A percentile compares a stretch with the other conserved stretches of the same genome.
These are phyloP conservation scores for Cetraspora pellucida DNA, from an alignment of 192 early-diverging fungal genomes.

Conservation along the genomic window DNA sequence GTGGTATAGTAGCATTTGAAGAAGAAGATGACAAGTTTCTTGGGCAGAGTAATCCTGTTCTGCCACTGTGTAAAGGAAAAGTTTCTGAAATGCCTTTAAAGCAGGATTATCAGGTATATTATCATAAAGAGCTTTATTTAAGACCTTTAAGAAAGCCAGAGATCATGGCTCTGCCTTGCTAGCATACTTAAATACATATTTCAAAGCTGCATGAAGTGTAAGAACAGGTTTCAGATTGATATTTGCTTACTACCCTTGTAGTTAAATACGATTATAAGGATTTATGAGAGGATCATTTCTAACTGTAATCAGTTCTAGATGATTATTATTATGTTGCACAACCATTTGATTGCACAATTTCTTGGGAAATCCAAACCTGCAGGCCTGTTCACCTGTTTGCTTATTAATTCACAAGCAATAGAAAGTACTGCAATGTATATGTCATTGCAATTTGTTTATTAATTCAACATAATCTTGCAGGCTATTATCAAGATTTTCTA, in stretches of 20 bases:
- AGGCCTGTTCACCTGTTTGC: background rate
- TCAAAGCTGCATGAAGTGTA: background rate
- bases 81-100: conserved; percentile 5
- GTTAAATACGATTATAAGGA: background rate
- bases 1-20: conserved; percentile 8
- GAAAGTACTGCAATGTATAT: background rate
- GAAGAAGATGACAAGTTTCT: conserved; percentile 7
- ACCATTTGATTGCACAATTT: background rate
- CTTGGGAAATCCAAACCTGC: background rate
- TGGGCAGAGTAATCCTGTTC: background rate
- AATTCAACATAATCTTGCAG: conserved; percentile 14
- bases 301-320: background rate
- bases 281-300: conserved; percentile 18
- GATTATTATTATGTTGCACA: background rate
- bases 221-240: background rate
- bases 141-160: background rate
- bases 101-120: background rate
- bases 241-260: background rate
- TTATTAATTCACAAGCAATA: background rate
- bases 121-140: background rate
- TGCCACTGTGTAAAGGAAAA: background rate
- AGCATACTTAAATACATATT: conserved; percentile 7
- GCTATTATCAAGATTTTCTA: background rate
- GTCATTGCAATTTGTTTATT: background rate
- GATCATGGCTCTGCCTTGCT: background rate